These are phyloP conservation scores for Kodamaea lidongshanica DNA, from an alignment of 805 yeast genomes.

Conservation along the genomic window DNA sequence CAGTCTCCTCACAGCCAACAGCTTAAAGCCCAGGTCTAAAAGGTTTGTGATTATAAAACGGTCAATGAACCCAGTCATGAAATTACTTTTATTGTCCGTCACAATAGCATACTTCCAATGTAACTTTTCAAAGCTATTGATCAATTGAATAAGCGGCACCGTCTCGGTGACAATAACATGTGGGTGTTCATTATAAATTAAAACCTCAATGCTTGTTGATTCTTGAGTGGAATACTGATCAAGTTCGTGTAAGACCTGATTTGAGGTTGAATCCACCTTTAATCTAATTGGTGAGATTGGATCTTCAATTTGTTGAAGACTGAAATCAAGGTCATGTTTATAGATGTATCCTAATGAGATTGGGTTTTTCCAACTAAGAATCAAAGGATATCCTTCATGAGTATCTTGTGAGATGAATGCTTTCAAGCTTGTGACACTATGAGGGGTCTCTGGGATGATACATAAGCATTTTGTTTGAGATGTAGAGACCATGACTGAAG, in stretches of 20 bases:
- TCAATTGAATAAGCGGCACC: constrained; percentile 26
- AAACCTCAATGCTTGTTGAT: constrained; percentile 9
- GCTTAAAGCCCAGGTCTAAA: constrained; percentile 23
- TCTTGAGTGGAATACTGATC: constrained; percentile 17
- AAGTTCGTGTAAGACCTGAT: constrained; percentile 12
- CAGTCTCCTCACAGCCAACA: constrained; percentile 9
- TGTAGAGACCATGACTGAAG: constrained; percentile 27
- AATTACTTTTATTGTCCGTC: constrained; percentile 11
- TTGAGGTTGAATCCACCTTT: constrained; percentile 1
- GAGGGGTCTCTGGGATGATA: constrained; percentile 19
- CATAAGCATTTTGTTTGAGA: constrained; percentile 22
- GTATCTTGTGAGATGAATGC: constrained; percentile 23
- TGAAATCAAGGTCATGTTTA: constrained; percentile 20
- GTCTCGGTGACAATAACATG: constrained; percentile 23
- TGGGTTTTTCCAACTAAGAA: constrained; percentile 21
- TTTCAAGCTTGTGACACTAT: constrained; percentile 17
- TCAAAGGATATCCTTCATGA: constrained; percentile 39
- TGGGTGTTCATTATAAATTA: constrained; percentile 16
- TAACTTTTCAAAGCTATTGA: constrained; percentile 35
- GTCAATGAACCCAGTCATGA: constrained; percentile 34
- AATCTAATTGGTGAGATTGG: background rate
- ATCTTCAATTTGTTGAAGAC: constrained; percentile 3
- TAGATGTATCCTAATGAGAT: constrained; percentile 30
- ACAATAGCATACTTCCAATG: constrained; percentile 32
- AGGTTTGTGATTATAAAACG: constrained; percentile 28